phyloP scores from a whole-genome alignment of 495 filamentous ascomycete species.

The Physcia stellaris region DNA sequence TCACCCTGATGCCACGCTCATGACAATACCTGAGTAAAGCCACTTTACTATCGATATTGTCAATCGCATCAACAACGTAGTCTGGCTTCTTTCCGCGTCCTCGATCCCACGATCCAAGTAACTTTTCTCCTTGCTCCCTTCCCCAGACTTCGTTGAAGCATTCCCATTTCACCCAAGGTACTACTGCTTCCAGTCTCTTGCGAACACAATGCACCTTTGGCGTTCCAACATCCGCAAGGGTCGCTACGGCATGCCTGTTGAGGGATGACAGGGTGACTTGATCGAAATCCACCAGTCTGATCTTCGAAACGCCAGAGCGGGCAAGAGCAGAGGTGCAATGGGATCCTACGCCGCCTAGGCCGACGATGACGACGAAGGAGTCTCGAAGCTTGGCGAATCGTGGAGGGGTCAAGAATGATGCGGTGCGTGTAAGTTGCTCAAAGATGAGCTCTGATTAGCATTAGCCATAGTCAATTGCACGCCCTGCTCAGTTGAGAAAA shows the following conservation, averaged over 20 bases:
- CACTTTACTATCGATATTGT: constrained; percentile 96
- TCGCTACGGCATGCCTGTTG: constrained; percentile 90
- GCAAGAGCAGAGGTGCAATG: constrained; percentile 78
- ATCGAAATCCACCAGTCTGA: constrained; percentile 94
- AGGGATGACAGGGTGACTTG: constrained; percentile 88
- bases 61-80: constrained; percentile 92
- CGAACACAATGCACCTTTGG: constrained; percentile 80
- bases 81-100: constrained; percentile 54
- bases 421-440: constrained; percentile 90
- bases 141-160: constrained; percentile 74
- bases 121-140: constrained; percentile 42
- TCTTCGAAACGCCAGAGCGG: constrained; percentile 71
- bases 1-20: constrained; percentile 57
- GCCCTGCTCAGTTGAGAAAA: neutral
- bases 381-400: constrained; percentile 67
- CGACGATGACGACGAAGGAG: constrained; percentile 78
- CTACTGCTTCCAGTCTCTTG: constrained; percentile 64
- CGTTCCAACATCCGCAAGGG: constrained; percentile 86
- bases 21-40: constrained; percentile 80
- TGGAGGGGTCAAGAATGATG: constrained; percentile 74
- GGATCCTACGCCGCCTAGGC: constrained; percentile 88
- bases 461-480: too few relatives aligned
- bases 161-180: constrained; percentile 87
- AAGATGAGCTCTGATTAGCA: constrained; percentile 59
- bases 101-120: constrained; percentile 49